These are phyloP conservation scores for Rachicladosporium sp. DNA, from an alignment of 2,329 filamentous ascomycete genomes.

Conservation along the genomic window DNA sequence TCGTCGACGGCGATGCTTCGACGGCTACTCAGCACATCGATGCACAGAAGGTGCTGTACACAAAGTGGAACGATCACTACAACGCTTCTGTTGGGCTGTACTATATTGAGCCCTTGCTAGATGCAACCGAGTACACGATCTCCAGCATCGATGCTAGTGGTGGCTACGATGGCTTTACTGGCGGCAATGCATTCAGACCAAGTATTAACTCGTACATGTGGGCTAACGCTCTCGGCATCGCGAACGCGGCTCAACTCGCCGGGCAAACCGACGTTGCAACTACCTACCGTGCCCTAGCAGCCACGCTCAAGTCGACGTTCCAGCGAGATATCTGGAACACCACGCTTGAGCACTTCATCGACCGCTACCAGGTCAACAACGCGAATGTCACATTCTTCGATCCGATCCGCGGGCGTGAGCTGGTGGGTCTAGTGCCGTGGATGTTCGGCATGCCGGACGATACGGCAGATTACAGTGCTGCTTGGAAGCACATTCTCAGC, in stretches of 20 bases:
- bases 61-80: conserved; percentile 28
- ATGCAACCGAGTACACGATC: conserved; percentile 36
- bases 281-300: conserved; percentile 17
- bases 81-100: conserved; percentile 30
- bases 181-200: conserved; percentile 30
- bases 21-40: conserved; percentile 23
- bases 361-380: conserved; percentile 29
- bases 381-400: conserved; percentile 28
- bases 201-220: conserved; percentile 35
- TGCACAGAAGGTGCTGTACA: conserved; percentile 26
- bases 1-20: conserved; percentile 29
- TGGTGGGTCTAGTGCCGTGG: conserved; percentile 34
- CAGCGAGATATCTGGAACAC: conserved; percentile 33
- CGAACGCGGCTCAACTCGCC: conserved; percentile 26
- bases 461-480: conserved; percentile 23
- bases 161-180: conserved; percentile 29
- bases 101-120: conserved; percentile 31
- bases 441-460: conserved; percentile 31
- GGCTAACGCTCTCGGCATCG: conserved; percentile 32
- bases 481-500: conserved; percentile 28
- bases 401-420: conserved; percentile 31
- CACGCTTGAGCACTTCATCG: conserved; percentile 33
- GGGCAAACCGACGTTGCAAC: conserved; percentile 12
- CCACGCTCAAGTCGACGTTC: conserved; percentile 25
- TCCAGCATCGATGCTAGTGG: conserved; percentile 31